Conservation (phyloP, 2,329 filamentous ascomycete genomes). For the Thelonectria olida region DNA sequence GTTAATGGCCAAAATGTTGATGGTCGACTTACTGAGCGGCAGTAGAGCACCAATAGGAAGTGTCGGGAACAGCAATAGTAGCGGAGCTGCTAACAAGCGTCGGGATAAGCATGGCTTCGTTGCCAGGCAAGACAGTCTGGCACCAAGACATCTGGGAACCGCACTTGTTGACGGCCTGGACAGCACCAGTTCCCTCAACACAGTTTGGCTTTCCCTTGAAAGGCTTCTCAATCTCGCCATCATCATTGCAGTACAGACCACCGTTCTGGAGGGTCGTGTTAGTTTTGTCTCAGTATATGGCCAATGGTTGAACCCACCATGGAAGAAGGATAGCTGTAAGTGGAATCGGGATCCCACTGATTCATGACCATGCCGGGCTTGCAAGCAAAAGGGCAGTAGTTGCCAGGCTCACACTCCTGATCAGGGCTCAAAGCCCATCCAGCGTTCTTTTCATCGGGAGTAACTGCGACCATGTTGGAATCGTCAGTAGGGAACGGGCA, state of each 20-base stretch:
- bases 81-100: slow-evolving; percentile 68
- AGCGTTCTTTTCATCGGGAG: slow-evolving; percentile 70
- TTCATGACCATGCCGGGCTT: slow-evolving; percentile 79
- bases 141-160: slow-evolving; percentile 74
- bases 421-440: slow-evolving; percentile 86
- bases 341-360: slow-evolving; percentile 79
- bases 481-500: slow-evolving; percentile 73
- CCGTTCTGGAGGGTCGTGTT: slow-evolving; percentile 64
- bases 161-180: slow-evolving; percentile 73
- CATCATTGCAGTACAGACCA: slow-evolving; percentile 75
- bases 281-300: neutral
- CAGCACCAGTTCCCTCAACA: slow-evolving; percentile 71
- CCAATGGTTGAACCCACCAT: slow-evolving; percentile 64
- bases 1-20: neutral
- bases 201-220: slow-evolving; percentile 76
- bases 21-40: slow-evolving; percentile 72
- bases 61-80: slow-evolving; percentile 75
- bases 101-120: slow-evolving; percentile 85
- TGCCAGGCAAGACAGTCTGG: slow-evolving; percentile 81
- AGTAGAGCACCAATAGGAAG: slow-evolving; percentile 76
- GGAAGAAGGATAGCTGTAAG: slow-evolving; percentile 74
- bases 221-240: slow-evolving; percentile 73
- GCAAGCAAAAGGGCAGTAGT: slow-evolving; percentile 81
- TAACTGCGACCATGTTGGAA: slow-evolving; percentile 73
- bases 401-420: slow-evolving; percentile 71